Percentiles rank a stretch among this genome's conserved stretches.
Conservation (phyloP, 2,329 filamentous ascomycete species). For the Rhytidhysteron rufulum region DNA sequence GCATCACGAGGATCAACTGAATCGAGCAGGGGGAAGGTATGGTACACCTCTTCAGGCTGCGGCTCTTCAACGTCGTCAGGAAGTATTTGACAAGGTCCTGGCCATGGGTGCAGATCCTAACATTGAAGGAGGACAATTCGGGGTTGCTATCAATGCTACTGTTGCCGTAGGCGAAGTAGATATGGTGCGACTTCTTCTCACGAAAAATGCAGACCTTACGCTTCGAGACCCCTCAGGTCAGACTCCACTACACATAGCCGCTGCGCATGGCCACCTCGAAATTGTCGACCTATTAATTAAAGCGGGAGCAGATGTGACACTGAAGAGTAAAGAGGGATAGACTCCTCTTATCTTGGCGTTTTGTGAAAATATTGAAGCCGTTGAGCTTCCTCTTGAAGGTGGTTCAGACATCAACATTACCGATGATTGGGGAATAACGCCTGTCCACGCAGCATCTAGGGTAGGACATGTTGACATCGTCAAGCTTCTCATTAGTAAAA, state of each 20-base stretch:
- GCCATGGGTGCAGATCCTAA: slow-evolving; percentile 8
- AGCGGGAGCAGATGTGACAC: too few species aligned
- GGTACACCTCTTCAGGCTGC: slow-evolving; percentile 8
- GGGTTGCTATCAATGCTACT: slow-evolving; percentile 9
- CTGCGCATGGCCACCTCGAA: not conserved
- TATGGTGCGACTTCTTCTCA: slow-evolving; percentile 5
- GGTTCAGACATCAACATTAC: too few species aligned
- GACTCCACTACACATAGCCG: slow-evolving; percentile 1
- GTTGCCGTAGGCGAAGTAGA: slow-evolving; percentile 2
- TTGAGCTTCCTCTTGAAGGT: too few species aligned
- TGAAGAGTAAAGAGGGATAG: too few species aligned
- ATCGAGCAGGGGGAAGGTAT: slow-evolving; percentile 6
- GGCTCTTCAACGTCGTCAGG: slow-evolving; percentile 4
- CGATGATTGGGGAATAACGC: too few species aligned
- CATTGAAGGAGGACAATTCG: slow-evolving; percentile 7
- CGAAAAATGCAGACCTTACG: not conserved
- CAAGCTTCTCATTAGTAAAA: too few species aligned
- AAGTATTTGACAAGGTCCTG: slow-evolving; percentile 5
- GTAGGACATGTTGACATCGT: too few species aligned
- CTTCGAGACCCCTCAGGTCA: not conserved
- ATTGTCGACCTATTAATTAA: not conserved
- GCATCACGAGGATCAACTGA: slow-evolving; percentile 7
- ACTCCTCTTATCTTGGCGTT: too few species aligned
- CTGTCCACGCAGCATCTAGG: too few species aligned
- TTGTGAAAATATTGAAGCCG: too few species aligned